Evolutionary conservation across 257 asterid species (phyloP), one percentile per base, ranked within the genome.

Genomic region (Cordia subcordata): DNA sequence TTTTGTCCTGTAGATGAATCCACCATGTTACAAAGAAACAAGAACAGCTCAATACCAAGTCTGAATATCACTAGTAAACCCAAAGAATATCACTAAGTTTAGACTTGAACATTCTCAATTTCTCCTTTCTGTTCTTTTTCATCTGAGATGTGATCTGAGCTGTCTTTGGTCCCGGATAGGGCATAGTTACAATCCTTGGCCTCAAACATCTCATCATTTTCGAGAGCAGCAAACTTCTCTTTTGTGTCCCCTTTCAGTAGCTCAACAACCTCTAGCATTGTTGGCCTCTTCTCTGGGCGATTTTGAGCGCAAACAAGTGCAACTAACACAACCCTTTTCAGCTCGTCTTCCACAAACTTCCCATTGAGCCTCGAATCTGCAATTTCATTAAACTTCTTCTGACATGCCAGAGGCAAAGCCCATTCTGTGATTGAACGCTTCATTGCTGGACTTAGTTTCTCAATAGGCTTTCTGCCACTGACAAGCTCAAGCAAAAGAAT

Each of bases 401-500:
- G 35, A 15, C 67, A 60, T 44, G 57, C 66, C 57, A 67, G 57
- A 56, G 72, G 72, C 67, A 60, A 32, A 44, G 72, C 72, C 72
- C 72, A 67, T n/a, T 67, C 67, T 18, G 66, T 54, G 45, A 67
- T 53, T 3, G 66, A 58, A 27, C 67, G 72, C 49, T 60, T 67
- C 10, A 49, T 18, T 16, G 67, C 53, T 49, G 62, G 15, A 44
- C 55, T 60, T 11, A 59, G 22, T 39, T 60, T 67, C 54, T 67
- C 72, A 15, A 67, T 46, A 10, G 72, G 72, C 33, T 61, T 67
- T 42, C 45, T 67, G 62, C 72, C 72, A 53, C 67, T 60, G 23
- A 65, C 72, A 44, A 67, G 62, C 62, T 67, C 72, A 42, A 67
- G 72, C 21, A 67, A 37, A 60, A 67, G 72, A 54, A 67, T 67